Base-by-base conservation (phyloP, 495 filamentous ascomycete genomes). In the Aspergillus diversus region DNA sequence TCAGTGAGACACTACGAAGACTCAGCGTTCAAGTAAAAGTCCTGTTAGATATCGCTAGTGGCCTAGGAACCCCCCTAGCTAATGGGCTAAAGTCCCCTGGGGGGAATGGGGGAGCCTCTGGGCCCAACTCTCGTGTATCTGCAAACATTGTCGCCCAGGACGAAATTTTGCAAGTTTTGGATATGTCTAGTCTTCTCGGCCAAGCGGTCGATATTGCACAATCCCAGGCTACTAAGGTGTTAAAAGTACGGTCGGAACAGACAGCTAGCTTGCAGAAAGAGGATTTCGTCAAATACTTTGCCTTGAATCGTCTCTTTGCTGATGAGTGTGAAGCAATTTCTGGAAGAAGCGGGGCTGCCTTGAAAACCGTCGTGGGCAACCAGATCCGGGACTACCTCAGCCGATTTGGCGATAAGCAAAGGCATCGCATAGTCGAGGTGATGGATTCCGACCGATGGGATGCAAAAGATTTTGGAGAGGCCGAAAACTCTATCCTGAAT, bases 271-370 rank as follows among this genome's bases (percentile, higher is more conserved):
- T 96, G n/a, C 81, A 87, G 1, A 83, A 92, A n/a, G 75, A 86
- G 59, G 83, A 85, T 63, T 98, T 99, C 72, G 72, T 98, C 31
- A 87, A 92, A 55, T 98, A 98, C 70, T 97, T 97, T 71, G 93
- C 86, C 7, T 85, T 99, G 17, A 98, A 97, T 66, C 86, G 93
- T 32, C 86, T 97, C 27, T 99, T 98, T 69, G 92, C 92, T 7
- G 96, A 97, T 67, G 95, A 99, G 71, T 99, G 95, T 67, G 95
- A 99, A 73, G 91, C 95, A 4, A 92, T 97, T 15, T 97, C 92
- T 13, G 95, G 95, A 4, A 86, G 95, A 57, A 88, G 92, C 57
- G 93, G 93, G 3, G 89, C 87, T 6, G 83, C 89, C 1, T 80
- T 99, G 33, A 97, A 97, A 72, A 94, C 86, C 4, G 83, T 96